Evolutionary conservation across 1,284 basidiomycete species (phyloP).

Genomic region (Malassezia globosa): DNA sequence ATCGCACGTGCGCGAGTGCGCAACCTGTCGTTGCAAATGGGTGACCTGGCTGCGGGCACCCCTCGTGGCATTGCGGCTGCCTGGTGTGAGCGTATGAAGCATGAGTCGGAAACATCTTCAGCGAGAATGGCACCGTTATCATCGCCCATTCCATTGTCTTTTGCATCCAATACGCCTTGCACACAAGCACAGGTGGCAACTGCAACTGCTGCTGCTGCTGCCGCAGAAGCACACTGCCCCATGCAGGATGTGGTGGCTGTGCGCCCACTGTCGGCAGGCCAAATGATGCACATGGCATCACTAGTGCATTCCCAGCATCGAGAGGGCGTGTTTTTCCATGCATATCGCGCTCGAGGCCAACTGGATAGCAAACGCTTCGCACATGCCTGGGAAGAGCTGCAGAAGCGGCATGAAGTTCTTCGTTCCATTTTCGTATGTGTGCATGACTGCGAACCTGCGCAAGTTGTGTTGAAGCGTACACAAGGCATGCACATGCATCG

Average conservation of each 20-base stretch:
- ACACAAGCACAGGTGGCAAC: constrained; percentile 1
- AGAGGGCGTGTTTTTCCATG: constrained; percentile 27
- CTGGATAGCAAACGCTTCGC: constrained; percentile 11
- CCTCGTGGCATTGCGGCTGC: constrained; percentile 19
- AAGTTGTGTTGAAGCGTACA: constrained; percentile 16
- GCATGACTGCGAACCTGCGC: constrained; percentile 15
- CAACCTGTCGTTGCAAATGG: constrained; percentile 23
- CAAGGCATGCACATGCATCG: not conserved
- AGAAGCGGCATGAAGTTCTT: constrained; percentile 25
- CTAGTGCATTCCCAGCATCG: constrained; percentile 18
- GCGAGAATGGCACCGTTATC: not conserved
- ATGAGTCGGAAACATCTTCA: not conserved
- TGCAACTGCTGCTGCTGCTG: not conserved
- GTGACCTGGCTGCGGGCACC: constrained; percentile 28
- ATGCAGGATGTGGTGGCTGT: constrained; percentile 19
- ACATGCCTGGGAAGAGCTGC: constrained; percentile 24
- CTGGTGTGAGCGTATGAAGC: not conserved
- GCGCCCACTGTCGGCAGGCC: constrained; percentile 28
- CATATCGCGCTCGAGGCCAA: constrained; percentile 15
- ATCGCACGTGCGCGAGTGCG: constrained; percentile 25
- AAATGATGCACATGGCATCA: constrained; percentile 25
- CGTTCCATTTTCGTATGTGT: constrained; percentile 25
- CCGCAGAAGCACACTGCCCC: not conserved
- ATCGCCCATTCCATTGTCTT: not conserved
- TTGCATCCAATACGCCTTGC: not conserved